phyloP scores from a whole-genome alignment of 2,329 filamentous ascomycete genomes.

The Fusarium solani-melongenae region DNA sequence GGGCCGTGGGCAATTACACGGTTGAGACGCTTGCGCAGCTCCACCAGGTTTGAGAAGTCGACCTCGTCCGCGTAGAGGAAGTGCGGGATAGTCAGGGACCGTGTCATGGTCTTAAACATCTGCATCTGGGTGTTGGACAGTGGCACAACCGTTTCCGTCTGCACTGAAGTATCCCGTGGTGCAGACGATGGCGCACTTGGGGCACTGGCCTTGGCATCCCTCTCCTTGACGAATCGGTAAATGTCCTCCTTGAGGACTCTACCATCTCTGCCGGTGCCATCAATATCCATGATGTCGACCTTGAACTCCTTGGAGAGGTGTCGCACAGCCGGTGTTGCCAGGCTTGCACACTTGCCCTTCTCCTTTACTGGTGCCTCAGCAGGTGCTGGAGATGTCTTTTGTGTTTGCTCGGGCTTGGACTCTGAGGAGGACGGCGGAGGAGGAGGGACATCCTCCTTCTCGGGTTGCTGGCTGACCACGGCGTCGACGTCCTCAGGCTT shows the following conservation, averaged over 20 bases:
- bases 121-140: conserved; percentile 85
- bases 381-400: conserved; percentile 6
- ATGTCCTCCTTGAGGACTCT: conserved; percentile 95
- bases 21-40: conserved; percentile 81
- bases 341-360: conserved; percentile 74
- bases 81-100: conserved; percentile 89
- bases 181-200: conserved; percentile 37
- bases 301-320: conserved; percentile 85
- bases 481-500: conserved; percentile 55
- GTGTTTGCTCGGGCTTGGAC: conserved; percentile 21
- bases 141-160: conserved; percentile 75
- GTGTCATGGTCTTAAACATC: conserved; percentile 99
- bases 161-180: conserved; percentile 52
- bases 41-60: conserved; percentile 79
- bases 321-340: conserved; percentile 93
- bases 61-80: conserved; percentile 95
- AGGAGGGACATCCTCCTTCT: conserved; percentile 43
- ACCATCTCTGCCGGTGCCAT: conserved; percentile 90
- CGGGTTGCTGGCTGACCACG: conserved; percentile 48
- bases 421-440: conserved; percentile 32
- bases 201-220: conserved; percentile 52
- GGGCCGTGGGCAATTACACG: conserved; percentile 58
- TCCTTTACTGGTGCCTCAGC: conserved; percentile 41
- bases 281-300: conserved; percentile 80
- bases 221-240: conserved; percentile 71